phyloP scores from a whole-genome alignment of 306 rosid species.

The Malus asiatica region DNA sequence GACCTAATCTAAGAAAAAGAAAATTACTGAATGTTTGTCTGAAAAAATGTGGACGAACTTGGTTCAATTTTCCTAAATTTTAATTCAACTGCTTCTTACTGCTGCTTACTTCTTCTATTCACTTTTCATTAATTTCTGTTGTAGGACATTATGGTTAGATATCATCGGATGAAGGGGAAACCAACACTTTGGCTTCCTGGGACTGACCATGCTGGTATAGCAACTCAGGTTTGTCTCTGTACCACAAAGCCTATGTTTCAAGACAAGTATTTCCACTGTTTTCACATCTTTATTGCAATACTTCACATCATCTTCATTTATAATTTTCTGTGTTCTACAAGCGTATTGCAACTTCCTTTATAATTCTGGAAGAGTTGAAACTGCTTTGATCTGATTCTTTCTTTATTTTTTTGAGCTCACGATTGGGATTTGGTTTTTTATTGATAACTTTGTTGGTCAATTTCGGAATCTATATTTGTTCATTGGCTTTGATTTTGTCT shows the following conservation, averaged over 20 bases:
- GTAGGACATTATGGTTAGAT: slow-evolving; percentile 96
- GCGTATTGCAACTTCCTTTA: not conserved
- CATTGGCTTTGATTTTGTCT: not conserved
- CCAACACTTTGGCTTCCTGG: slow-evolving; percentile 98
- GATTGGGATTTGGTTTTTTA: not conserved
- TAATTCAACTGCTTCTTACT: not conserved
- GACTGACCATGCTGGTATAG: slow-evolving; percentile 98
- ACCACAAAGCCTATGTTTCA: not conserved
- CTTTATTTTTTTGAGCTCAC: not conserved
- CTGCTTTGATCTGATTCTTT: not conserved
- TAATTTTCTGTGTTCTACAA: not conserved
- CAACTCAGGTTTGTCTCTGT: slow-evolving; percentile 76
- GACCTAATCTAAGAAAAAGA: not conserved
- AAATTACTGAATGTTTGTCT: not conserved
- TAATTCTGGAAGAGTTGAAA: not conserved
- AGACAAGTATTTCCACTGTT: not conserved
- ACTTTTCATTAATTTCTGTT: slow-evolving; percentile 8
- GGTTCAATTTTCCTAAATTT: not conserved
- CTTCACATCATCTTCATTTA: not conserved
- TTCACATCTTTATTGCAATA: slow-evolving; percentile 1
- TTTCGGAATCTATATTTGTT: not conserved
- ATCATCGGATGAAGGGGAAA: slow-evolving; percentile 92
- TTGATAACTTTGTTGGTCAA: not conserved
- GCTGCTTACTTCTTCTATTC: not conserved
- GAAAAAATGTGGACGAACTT: not conserved